Percentiles rank a stretch among this genome's conserved stretches.
These are phyloP conservation scores for Raddia guianensis DNA, from an alignment of 176 grass and related monocot genomes.

Conservation along the genomic window DNA sequence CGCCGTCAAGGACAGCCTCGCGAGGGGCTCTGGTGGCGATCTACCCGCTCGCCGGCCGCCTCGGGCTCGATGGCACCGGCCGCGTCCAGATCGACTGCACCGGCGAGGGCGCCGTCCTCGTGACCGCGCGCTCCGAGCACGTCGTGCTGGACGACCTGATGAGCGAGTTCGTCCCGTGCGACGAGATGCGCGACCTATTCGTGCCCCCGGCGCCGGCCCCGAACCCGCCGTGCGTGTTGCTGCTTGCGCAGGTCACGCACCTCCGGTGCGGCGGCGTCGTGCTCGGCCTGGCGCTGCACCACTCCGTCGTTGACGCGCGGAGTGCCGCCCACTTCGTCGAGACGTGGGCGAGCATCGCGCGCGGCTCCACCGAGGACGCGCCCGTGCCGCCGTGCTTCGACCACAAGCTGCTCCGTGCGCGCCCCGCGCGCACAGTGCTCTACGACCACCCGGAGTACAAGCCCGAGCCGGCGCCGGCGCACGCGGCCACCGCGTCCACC, in stretches of 20 bases:
- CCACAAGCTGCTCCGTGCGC: conserved; percentile 50
- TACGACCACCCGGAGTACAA: conserved; percentile 76
- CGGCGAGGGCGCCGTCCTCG: conserved; percentile 60
- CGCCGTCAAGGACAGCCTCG: conserved; percentile 46
- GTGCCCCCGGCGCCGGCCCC: conserved; percentile 39
- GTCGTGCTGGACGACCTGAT: conserved; percentile 44
- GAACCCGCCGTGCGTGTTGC: conserved; percentile 33
- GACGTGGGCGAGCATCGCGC: conserved; percentile 53
- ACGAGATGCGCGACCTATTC: conserved; percentile 47
- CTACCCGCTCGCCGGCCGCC: conserved; percentile 72
- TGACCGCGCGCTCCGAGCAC: conserved; percentile 30
- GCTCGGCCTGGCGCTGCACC: conserved; percentile 59
- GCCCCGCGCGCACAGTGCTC: conserved; percentile 9
- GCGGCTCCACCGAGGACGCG: not conserved
- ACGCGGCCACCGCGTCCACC: not conserved
- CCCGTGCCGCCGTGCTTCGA: conserved; percentile 43
- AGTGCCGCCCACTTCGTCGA: conserved; percentile 56
- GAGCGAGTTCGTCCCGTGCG: conserved; percentile 53
- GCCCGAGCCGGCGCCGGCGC: conserved; percentile 5
- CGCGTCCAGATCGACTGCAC: conserved; percentile 71
- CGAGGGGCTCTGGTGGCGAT: conserved; percentile 52
- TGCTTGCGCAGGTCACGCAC: conserved; percentile 64
- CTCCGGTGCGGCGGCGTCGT: conserved; percentile 74
- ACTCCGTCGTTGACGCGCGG: conserved; percentile 49
- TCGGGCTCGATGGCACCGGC: conserved; percentile 7